phyloP scores from a whole-genome alignment of 257 asterid genomes.

The Solanum lignicaule region DNA sequence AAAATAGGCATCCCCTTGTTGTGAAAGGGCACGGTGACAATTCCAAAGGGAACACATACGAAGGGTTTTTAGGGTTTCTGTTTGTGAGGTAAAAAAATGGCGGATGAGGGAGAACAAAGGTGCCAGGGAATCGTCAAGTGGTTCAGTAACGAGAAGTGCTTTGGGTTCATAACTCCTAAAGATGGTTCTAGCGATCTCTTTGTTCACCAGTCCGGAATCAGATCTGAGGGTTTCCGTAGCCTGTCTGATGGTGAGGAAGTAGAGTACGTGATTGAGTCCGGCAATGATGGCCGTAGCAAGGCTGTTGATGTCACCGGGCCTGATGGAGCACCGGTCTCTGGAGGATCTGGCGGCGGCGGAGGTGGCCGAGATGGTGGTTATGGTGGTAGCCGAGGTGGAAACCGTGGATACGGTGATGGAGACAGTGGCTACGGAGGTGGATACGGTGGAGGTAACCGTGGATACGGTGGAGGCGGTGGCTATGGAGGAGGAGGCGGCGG shows the following conservation, averaged over 20 bases:
- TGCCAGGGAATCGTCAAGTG: conserved; percentile 60
- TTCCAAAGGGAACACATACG: neutral
- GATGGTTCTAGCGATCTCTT: conserved; percentile 68
- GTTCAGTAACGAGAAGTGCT: conserved; percentile 76
- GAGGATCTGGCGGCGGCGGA: conserved; percentile 12
- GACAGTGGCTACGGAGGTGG: neutral
- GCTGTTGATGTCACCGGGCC: conserved; percentile 34
- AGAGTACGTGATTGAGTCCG: conserved; percentile 40
- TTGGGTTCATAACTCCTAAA: conserved; percentile 75
- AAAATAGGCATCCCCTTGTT: neutral
- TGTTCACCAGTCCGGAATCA: conserved; percentile 72
- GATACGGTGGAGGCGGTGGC: conserved; percentile 6
- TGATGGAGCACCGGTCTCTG: conserved; percentile 21
- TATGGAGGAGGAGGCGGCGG: neutral
- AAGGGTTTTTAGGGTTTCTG: neutral
- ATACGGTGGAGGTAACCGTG: neutral
- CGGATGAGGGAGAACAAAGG: conserved; percentile 20
- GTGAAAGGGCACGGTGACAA: neutral
- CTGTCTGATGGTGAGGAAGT: conserved; percentile 66
- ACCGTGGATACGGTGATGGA: conserved; percentile 9
- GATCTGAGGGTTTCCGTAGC: conserved; percentile 54
- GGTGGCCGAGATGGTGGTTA: neutral
- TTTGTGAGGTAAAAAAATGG: conserved; percentile 5
- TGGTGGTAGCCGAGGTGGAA: neutral
- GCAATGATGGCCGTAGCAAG: conserved; percentile 31